phyloP scores from a whole-genome alignment of 495 filamentous ascomycete genomes.

The Corynascus novoguineensis region DNA sequence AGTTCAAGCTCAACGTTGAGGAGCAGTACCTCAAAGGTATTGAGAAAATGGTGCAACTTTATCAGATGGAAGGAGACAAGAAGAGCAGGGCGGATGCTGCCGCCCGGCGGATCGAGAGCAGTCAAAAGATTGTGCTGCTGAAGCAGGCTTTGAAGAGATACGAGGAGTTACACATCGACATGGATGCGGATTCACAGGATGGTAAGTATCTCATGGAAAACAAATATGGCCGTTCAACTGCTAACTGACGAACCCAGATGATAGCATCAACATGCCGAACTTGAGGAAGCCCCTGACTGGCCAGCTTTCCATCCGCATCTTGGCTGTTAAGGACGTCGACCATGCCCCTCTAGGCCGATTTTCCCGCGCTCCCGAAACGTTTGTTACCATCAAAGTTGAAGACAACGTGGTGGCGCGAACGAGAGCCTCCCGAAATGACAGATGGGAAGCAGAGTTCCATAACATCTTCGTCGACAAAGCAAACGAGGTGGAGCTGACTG shows the following conservation, averaged over 20 bases:
- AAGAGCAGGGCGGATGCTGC: constrained; percentile 93
- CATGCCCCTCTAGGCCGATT: constrained; percentile 85
- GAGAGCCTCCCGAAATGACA: constrained; percentile 78
- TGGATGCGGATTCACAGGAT: constrained; percentile 80
- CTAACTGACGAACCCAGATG: constrained; percentile 55
- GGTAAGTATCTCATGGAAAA: constrained; percentile 50
- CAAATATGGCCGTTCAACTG: constrained; percentile 5
- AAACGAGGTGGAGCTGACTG: constrained; percentile 95
- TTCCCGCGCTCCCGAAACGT: constrained; percentile 86
- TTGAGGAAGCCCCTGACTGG: constrained; percentile 90
- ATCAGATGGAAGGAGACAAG: constrained; percentile 95
- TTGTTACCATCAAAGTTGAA: constrained; percentile 92
- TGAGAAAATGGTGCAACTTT: constrained; percentile 98
- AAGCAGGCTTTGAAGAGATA: constrained; percentile 95
- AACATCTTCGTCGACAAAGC: constrained; percentile 93
- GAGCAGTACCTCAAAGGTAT: constrained; percentile 99
- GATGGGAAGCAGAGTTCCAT: constrained; percentile 86
- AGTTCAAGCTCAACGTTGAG: constrained; percentile 98
- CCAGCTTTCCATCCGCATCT: constrained; percentile 76
- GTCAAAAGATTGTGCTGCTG: constrained; percentile 93
- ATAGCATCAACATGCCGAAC: constrained; percentile 92
- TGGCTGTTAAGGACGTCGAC: constrained; percentile 89
- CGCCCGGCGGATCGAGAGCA: constrained; percentile 82
- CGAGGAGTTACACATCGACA: constrained; percentile 94
- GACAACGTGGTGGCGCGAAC: constrained; percentile 85